Conservation (phyloP, 148 eudicot species). For the Rhododendron ovatum region DNA sequence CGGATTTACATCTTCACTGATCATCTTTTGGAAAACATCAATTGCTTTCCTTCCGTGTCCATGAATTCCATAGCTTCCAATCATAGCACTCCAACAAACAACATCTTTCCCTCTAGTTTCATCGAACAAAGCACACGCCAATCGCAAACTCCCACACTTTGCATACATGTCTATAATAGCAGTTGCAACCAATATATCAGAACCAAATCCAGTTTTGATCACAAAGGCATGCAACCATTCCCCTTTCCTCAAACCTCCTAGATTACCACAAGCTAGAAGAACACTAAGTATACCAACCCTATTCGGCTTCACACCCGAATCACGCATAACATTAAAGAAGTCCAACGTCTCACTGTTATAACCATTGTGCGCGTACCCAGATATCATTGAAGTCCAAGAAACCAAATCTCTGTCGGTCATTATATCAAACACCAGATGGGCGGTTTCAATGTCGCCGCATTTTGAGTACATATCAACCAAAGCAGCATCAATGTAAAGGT, state of each 20-base stretch:
- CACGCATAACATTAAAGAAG: slow-evolving; percentile 10
- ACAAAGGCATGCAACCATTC: slow-evolving; percentile 3
- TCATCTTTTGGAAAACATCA: slow-evolving; percentile 10
- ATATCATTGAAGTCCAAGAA: slow-evolving; percentile 17
- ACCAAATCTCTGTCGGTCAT: slow-evolving; percentile 11
- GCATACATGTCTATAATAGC: slow-evolving; percentile 10
- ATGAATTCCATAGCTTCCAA: slow-evolving; percentile 11
- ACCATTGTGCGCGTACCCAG: slow-evolving; percentile 13
- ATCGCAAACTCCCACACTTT: slow-evolving; percentile 14
- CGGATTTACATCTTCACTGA: slow-evolving; percentile 1
- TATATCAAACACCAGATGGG: slow-evolving; percentile 11
- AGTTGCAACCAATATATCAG: slow-evolving; percentile 12
- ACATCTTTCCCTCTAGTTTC: slow-evolving; percentile 12
- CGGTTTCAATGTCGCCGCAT: slow-evolving; percentile 1
- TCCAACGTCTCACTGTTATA: slow-evolving; percentile 7
- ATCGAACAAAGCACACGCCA: slow-evolving; percentile 12
- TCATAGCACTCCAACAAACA: slow-evolving; percentile 17
- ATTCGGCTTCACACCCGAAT: slow-evolving; percentile 8
- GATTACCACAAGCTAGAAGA: slow-evolving; percentile 18
- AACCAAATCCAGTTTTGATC: slow-evolving; percentile 14
- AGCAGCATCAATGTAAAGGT: slow-evolving; percentile 9
- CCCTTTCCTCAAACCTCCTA: slow-evolving; percentile 13
- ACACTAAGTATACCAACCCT: slow-evolving; percentile 13
- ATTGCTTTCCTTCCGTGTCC: slow-evolving; percentile 12
- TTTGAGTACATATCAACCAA: slow-evolving; percentile 16